Base-by-base conservation (phyloP, 495 filamentous ascomycete species). In the Hypoxylon cercidicola region DNA sequence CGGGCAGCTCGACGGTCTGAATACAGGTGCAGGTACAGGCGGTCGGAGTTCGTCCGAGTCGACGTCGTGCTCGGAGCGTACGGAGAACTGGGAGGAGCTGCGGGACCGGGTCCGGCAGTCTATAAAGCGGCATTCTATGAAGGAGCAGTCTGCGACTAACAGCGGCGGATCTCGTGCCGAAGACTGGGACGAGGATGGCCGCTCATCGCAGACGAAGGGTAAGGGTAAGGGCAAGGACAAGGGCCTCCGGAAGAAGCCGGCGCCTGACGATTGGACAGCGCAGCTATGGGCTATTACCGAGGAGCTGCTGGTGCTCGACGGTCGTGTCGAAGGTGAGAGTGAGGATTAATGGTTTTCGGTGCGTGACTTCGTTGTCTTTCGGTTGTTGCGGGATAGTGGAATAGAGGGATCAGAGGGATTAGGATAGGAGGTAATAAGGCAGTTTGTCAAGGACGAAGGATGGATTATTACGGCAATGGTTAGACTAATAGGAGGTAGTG, bases 211-310 rank as follows among this genome's bases (percentile, higher is more conserved):
- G 40, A 19, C 30, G 37, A 25, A 12, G 52, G 1, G 18, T 16
- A 10, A 19, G 18, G 10, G 20, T 10, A 15, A 41, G n/a, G 21
- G 19, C 32, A 4, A 7, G 2, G 19, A 15, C 43, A 49, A 32
- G 18, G 12, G 39, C 4, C 21, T 32, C 15, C 19, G 52, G 58
- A 34, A 30, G 25, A 58, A 41, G 37, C 54, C 19, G 21, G 46
- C 25, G 1, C 4, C 18, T 15, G 34, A 20, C 1, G 30, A 41
- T 21, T 47, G 35, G 16, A 65, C 49, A 18, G 54, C 51, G 16
- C 19, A 55, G 12, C n/a, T 68, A 11, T 72, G 70, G 67, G 64
- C 61, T 5, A 60, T 66, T 40, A 55, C 60, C 13, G 53, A 60
- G 15, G 70, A 66, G 28, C 8, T 70, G 8, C 18, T 72, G 34